phyloP scores from a whole-genome alignment of 768 basidiomycete species.

The Mycena polygramma region DNA sequence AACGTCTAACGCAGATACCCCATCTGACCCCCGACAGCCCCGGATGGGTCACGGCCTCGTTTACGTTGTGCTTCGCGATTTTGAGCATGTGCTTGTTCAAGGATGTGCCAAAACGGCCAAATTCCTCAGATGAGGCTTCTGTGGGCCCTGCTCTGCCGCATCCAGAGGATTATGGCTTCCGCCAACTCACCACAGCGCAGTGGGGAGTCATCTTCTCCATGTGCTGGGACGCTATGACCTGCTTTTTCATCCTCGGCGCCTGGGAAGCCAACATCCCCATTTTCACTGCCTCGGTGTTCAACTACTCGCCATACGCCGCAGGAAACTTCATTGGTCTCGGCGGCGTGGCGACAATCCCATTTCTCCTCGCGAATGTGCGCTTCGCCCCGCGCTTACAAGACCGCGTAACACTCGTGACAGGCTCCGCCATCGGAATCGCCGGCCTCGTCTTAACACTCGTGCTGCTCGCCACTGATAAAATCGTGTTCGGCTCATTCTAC shows the following conservation, averaged over 20 bases:
- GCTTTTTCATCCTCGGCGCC: constrained; percentile 77
- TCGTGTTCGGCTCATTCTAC: constrained; percentile 52
- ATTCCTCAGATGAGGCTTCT: no score
- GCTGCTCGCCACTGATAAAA: constrained; percentile 47
- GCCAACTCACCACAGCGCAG: constrained; percentile 56
- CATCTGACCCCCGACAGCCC: constrained; percentile 47
- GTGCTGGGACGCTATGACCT: constrained; percentile 80
- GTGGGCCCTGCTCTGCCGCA: no score
- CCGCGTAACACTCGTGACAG: constrained; percentile 66
- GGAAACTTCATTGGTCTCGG: constrained; percentile 80
- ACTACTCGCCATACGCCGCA: constrained; percentile 71
- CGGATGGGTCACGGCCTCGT: constrained; percentile 60
- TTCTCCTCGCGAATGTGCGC: constrained; percentile 71
- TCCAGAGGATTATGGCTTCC: constrained; percentile 26
- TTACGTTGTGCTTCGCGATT: constrained; percentile 58
- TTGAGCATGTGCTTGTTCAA: constrained; percentile 44
- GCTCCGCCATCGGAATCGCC: constrained; percentile 53
- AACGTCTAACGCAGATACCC: no score
- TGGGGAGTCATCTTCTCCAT: constrained; percentile 72
- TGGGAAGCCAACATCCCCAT: constrained; percentile 81
- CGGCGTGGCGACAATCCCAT: constrained; percentile 71
- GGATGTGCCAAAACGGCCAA: constrained; percentile 40
- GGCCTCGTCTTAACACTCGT: constrained; percentile 56
- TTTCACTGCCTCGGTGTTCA: constrained; percentile 62
- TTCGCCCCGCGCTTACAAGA: constrained; percentile 71